Evolutionary conservation across 129 eudicot genomes (phyloP).

Genomic region (Mikania micrantha): DNA sequence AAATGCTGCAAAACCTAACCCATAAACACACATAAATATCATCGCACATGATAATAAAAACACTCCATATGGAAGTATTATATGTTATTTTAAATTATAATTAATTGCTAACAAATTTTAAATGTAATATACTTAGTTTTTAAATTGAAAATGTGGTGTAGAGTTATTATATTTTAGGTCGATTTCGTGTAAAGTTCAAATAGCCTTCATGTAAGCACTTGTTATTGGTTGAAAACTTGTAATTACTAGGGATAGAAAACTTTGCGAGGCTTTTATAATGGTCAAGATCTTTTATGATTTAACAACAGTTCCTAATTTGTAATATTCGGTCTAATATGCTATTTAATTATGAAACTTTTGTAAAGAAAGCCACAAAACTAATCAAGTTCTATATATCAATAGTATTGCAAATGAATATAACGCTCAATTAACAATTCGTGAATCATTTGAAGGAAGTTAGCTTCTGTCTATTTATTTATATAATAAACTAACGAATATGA

Average conservation of each 20-base stretch:
- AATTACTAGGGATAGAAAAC: background rate
- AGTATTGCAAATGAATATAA: too few species aligned
- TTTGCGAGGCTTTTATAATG: background rate
- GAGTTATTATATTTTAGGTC: background rate
- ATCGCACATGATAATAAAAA: conserved; percentile 14
- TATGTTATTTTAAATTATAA: background rate
- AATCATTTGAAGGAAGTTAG: too few species aligned
- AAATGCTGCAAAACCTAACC: conserved; percentile 9
- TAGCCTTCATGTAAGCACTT: background rate
- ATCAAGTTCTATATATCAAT: too few species aligned
- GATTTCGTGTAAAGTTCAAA: background rate
- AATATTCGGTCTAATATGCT: background rate
- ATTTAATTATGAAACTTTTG: background rate
- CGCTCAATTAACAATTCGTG: too few species aligned
- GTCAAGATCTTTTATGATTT: background rate
- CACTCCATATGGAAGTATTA: conserved; percentile 10
- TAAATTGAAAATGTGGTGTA: background rate
- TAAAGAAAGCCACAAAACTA: background rate
- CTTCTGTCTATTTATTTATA: too few species aligned
- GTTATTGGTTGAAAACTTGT: background rate
- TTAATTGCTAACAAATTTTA: background rate
- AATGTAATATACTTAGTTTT: background rate
- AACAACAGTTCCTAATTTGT: background rate
- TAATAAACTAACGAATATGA: too few species aligned
- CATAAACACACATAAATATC: conserved; percentile 2